Evolutionary conservation across 2,329 filamentous ascomycete species (phyloP), one percentile per base, ranked within the genome.

Genomic region (Diaporthe citriasiana): DNA sequence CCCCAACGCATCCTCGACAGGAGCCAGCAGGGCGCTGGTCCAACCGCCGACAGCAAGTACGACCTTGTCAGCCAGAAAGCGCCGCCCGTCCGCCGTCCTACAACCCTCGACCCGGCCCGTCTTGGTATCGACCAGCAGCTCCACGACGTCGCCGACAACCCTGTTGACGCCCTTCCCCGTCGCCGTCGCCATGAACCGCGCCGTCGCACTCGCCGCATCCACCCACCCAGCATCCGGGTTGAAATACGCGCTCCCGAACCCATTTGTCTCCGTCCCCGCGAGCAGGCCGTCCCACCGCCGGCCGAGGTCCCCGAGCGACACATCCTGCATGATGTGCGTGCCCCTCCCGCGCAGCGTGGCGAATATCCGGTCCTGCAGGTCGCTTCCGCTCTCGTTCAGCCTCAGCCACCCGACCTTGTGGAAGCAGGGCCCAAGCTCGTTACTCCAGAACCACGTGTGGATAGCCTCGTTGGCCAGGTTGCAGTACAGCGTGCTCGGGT

Each of bases 381-480:
- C 60, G 50, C 71, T 72, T 13, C 71, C 71, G 9, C 13, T 6
- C 53, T 72, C 71, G 51, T 72, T 55, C 4, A 72, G 71, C 59
- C 65, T 27, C 5, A 72, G 71, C 71, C 71, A 72, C 4, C 71
- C 71, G 38, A 72, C 71, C 22, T 42, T 53, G 51, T 72, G 71
- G 59, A 72, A 72, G 60, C 71, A 72, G 4, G 71, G 71, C 27
- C 71, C 71, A 12, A 72, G 71, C 50, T 72, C 71, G 19, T 65
- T 65, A 50, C 50, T 68, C 71, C 71, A 72, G 71, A 72, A 72
- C 71, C 71, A 72, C 27, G 71, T 5, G 60, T 72, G 71, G 19
- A 72, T 66, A 60, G 71, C 71, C 40, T 72, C 71, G 59, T 72
- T 72, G 71, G 71, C 71, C 4, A 72, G 71, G 38, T 66, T 68